A percentile compares a stretch with the other conserved stretches of the same genome.
phyloP scores from a whole-genome alignment of 768 basidiomycete genomes.

The Trametes cubensis region DNA sequence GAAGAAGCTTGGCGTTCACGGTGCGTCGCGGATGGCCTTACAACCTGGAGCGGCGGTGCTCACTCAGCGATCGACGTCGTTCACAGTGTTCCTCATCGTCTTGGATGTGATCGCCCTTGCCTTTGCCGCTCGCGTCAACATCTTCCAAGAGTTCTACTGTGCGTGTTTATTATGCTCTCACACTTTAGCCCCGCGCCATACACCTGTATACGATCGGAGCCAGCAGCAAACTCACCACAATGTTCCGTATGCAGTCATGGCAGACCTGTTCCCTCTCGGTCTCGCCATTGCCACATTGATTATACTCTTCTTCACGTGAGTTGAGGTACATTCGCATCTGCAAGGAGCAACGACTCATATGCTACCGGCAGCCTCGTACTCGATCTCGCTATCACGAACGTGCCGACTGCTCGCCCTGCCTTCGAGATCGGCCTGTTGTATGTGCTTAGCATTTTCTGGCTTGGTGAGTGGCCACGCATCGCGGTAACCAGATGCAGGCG shows the following conservation, averaged over 20 bases:
- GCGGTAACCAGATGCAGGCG: not conserved
- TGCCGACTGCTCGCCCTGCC: slow-evolving; percentile 50
- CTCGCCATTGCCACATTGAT: slow-evolving; percentile 55
- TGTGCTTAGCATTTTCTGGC: slow-evolving; percentile 54
- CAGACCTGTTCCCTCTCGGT: slow-evolving; percentile 63
- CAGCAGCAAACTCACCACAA: not conserved
- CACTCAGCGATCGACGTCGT: too few relatives aligned
- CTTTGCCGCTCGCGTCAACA: slow-evolving; percentile 55
- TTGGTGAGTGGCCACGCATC: slow-evolving; percentile 39
- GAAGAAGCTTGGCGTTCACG: slow-evolving; percentile 35
- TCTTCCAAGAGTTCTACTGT: slow-evolving; percentile 66
- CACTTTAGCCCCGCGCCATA: not conserved
- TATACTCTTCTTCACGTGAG: slow-evolving; percentile 48
- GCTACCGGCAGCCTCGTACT: slow-evolving; percentile 43
- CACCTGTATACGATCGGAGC: not conserved
- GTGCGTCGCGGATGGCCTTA: slow-evolving; percentile 24
- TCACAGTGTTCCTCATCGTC: slow-evolving; percentile 46
- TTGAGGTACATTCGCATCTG: slow-evolving; percentile 23
- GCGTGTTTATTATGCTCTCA: slow-evolving; percentile 28
- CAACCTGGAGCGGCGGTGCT: not conserved
- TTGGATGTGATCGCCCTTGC: slow-evolving; percentile 54
- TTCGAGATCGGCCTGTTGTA: slow-evolving; percentile 51
- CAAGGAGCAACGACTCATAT: not conserved
- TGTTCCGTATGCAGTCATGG: slow-evolving; percentile 43
- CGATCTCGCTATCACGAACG: slow-evolving; percentile 45